Base-by-base conservation (phyloP, 371 early-diverging fungal genomes). In the Syncephalastrum contaminatum region DNA sequence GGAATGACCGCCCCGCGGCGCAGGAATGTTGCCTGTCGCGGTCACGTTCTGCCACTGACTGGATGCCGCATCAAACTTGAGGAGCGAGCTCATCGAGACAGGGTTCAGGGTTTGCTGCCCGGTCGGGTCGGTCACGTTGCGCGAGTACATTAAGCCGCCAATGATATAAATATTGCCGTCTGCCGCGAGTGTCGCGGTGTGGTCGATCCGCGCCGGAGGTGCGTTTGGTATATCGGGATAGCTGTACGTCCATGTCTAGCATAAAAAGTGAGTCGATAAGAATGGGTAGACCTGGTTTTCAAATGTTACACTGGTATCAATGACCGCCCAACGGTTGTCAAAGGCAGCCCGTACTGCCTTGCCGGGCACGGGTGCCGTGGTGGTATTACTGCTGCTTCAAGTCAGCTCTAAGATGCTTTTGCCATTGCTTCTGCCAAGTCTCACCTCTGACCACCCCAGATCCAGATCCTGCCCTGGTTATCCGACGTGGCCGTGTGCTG, bases 11-110 rank as follows among this genome's bases (percentile, higher is more conserved):
- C 70, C 40, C 22, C 75, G 58, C 13, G 75, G 75, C 7, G 75
- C 75, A 43, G 75, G 75, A 16, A 75, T 67, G 43, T 75, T 75
- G 16, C 75, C 75, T 4, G 67, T 67, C 10, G 75, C 75, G 14
- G 67, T 75, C 8, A 75, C 44, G 22, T 64, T 67, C 5, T 60
- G 42, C 75, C 75, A 75, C 42, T 61, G 57, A 21, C 46, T 60
- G 12, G 49, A 52, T 0, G 63, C 56, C 16, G 61, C 65, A 42
- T 75, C 70, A 53, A 68, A 75, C 5, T 62, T 22, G 14, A 75
- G 39, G 2, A 75, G 27, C 0, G 69, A 62, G 25, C 60, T 67
- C 75, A 75, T 75, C 1, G 75, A 75, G 2, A 69, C 63, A 0
- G 75, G 72, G 54, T 70, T 67, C 7, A 75, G 48, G 5, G 62